Evolutionary conservation across 306 rosid genomes (phyloP).

Genomic region (Quercus alba): DNA sequence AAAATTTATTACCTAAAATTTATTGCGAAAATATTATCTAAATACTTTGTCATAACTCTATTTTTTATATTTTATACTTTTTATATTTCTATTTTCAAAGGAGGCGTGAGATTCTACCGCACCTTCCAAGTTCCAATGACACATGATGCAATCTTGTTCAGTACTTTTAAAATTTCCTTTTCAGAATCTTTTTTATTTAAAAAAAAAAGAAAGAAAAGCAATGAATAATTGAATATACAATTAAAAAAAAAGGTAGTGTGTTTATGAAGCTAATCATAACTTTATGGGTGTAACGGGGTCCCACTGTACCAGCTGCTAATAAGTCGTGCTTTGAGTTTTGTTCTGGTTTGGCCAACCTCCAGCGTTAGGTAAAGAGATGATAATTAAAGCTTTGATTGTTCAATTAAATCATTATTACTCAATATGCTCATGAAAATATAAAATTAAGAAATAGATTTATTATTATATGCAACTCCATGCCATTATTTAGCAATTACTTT

Average conservation of each 20-base stretch:
- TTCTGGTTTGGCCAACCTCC: constrained; percentile 50
- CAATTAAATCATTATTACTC: constrained; percentile 21
- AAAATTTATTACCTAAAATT: too few relatives aligned
- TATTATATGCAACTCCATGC: neutral
- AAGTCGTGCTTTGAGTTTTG: too few relatives aligned
- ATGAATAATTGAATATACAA: neutral
- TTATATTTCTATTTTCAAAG: too few relatives aligned
- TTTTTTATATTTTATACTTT: too few relatives aligned
- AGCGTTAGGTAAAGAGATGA: neutral
- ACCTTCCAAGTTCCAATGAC: too few relatives aligned
- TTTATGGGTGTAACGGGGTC: neutral
- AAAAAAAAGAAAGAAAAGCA: neutral
- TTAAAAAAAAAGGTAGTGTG: neutral
- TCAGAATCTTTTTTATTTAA: neutral
- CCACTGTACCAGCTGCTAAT: constrained; percentile 10
- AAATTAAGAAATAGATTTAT: neutral
- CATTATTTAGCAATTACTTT: too few relatives aligned
- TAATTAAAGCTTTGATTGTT: constrained; percentile 4
- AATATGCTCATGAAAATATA: neutral
- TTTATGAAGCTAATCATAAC: neutral
- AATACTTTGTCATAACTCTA: too few relatives aligned
- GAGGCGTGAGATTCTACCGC: too few relatives aligned
- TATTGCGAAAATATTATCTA: too few relatives aligned
- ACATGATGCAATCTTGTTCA: neutral
- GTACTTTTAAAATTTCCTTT: neutral